phyloP scores from a whole-genome alignment of 345 rosid species.

The Euphorbia peplus region DNA sequence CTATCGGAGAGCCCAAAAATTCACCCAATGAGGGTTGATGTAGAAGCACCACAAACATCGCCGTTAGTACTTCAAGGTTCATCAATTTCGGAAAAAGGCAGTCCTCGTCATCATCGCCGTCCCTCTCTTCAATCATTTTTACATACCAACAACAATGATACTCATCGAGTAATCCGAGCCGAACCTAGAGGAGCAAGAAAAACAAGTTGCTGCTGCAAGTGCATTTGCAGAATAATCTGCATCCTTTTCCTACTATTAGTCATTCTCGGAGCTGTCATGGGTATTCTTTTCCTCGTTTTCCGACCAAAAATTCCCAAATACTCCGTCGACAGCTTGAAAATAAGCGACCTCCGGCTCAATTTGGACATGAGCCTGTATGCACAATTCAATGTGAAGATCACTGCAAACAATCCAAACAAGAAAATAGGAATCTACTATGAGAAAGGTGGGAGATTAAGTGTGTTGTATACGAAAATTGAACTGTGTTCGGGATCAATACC shows the following conservation, averaged over 20 bases:
- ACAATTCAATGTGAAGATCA: constrained; percentile 63
- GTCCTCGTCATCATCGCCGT: constrained; percentile 2
- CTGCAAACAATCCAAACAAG: constrained; percentile 77
- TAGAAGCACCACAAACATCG: constrained; percentile 31
- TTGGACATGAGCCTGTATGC: constrained; percentile 60
- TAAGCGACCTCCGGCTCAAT: constrained; percentile 66
- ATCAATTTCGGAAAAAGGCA: constrained; percentile 29
- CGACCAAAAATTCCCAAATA: constrained; percentile 71
- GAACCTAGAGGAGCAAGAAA: constrained; percentile 19
- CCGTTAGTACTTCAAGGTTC: constrained; percentile 32
- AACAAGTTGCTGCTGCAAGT: constrained; percentile 54
- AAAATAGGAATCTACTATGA: constrained; percentile 79
- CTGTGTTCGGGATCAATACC: constrained; percentile 76
- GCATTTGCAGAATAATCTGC: constrained; percentile 57
- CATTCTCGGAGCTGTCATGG: constrained; percentile 41
- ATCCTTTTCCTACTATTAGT: constrained; percentile 40
- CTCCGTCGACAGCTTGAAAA: constrained; percentile 56
- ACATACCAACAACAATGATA: not conserved
- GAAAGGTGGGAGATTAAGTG: constrained; percentile 58
- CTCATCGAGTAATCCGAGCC: constrained; percentile 13
- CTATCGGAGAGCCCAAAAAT: constrained; percentile 45
- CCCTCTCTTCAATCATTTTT: constrained; percentile 15
- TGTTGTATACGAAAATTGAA: constrained; percentile 60
- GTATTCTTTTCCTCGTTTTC: constrained; percentile 63
- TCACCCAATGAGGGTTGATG: constrained; percentile 37